Conservation (phyloP, 805 yeast species). For the Spathaspora arborariae region DNA sequence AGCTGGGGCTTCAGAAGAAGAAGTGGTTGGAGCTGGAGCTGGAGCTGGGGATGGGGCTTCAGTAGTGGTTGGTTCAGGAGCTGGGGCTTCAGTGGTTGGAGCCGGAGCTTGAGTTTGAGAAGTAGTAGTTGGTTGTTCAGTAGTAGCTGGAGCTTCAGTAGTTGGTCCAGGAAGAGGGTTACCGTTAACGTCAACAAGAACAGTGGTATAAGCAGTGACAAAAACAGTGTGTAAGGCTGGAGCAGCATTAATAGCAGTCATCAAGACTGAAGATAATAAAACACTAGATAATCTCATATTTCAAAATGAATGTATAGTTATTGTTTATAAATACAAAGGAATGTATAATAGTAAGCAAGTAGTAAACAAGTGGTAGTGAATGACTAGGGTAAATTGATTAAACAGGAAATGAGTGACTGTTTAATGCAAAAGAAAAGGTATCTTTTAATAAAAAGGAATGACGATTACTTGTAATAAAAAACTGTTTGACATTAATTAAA, state of each 20-base stretch:
- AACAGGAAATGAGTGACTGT: constrained; percentile 3
- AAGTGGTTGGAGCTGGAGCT: constrained; percentile 8
- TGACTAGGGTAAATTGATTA: constrained; percentile 7
- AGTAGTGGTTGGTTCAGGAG: constrained; percentile 17
- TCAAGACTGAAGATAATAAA: constrained; percentile 13
- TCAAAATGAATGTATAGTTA: not conserved
- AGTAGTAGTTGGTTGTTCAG: constrained; percentile 9
- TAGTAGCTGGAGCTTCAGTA: constrained; percentile 7
- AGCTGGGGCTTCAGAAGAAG: constrained; percentile 8
- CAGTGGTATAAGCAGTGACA: constrained; percentile 22
- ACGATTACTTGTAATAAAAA: not conserved
- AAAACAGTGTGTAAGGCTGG: constrained; percentile 23
- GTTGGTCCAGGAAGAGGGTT: constrained; percentile 3
- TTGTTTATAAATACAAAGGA: constrained; percentile 4
- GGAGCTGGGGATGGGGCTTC: too few species aligned
- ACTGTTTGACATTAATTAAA: not conserved
- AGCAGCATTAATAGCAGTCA: constrained; percentile 17
- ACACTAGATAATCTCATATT: constrained; percentile 11
- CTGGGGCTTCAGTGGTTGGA: constrained; percentile 14
- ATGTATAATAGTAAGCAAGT: constrained; percentile 1
- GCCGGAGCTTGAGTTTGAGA: constrained; percentile 7
- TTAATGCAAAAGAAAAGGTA: not conserved
- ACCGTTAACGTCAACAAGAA: constrained; percentile 13
- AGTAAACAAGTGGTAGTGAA: constrained; percentile 8
- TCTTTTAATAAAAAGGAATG: not conserved